Conservation (phyloP, 1,139 yeast species). For the Suhomyces bribrorum region DNA sequence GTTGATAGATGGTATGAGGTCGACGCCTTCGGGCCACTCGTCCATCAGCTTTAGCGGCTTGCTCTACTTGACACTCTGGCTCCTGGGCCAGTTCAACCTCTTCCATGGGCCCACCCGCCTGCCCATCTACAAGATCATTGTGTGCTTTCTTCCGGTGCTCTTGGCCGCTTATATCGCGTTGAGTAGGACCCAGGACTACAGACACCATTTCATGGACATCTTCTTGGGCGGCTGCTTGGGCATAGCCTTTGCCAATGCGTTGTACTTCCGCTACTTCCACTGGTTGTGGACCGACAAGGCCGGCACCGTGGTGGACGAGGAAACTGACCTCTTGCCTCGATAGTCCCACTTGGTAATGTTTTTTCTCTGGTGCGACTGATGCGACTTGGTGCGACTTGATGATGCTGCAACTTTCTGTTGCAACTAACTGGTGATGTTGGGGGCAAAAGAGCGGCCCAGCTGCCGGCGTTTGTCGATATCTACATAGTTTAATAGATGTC, state of each 20-base stretch:
- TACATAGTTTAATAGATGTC: too few relatives aligned
- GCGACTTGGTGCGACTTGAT: too few relatives aligned
- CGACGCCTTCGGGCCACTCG: slow-evolving; percentile 51
- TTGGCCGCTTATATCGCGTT: slow-evolving; percentile 45
- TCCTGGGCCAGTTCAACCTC: slow-evolving; percentile 54
- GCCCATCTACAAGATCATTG: slow-evolving; percentile 14
- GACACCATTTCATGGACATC: slow-evolving; percentile 76
- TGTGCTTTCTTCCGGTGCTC: slow-evolving; percentile 16
- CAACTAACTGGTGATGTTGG: too few relatives aligned
- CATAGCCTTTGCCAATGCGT: slow-evolving; percentile 42
- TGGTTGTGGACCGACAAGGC: slow-evolving; percentile 14
- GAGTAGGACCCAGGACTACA: slow-evolving; percentile 68
- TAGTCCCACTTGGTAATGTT: too few relatives aligned
- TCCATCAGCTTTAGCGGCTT: slow-evolving; percentile 45
- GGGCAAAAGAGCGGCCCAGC: too few relatives aligned
- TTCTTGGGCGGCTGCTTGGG: slow-evolving; percentile 60
- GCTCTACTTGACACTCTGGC: slow-evolving; percentile 54
- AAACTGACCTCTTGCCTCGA: slow-evolving; percentile 14
- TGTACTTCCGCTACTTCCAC: slow-evolving; percentile 54
- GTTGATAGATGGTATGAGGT: slow-evolving; percentile 46
- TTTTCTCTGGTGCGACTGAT: too few relatives aligned
- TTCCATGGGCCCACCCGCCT: slow-evolving; percentile 10
- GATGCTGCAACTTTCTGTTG: too few relatives aligned
- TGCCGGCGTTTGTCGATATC: too few relatives aligned
- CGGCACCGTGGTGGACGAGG: slow-evolving; percentile 15